phyloP scores from a whole-genome alignment of 352 stramenopile genomes.

The Phytophthora fragariae region DNA sequence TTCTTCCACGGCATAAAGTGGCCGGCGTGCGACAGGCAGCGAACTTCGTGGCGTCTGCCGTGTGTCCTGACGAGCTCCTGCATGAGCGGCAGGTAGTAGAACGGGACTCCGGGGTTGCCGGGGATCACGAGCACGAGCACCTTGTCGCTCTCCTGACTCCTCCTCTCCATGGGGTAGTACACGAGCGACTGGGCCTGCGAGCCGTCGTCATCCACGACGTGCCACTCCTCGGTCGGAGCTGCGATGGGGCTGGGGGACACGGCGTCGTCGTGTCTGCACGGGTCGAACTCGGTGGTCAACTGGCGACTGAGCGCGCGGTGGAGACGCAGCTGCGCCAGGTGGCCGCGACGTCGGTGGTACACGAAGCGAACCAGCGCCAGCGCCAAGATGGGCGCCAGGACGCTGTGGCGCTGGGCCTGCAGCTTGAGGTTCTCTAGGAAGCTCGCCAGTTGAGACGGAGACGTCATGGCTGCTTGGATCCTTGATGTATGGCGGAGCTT shows the following conservation, averaged over 20 bases:
- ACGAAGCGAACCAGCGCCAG: slow-evolving; percentile 56
- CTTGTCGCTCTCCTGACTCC: slow-evolving; percentile 26
- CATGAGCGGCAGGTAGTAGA: slow-evolving; percentile 78
- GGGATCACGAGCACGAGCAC: slow-evolving; percentile 69
- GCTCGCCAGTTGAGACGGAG: slow-evolving; percentile 20
- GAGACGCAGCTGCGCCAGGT: slow-evolving; percentile 50
- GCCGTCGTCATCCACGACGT: slow-evolving; percentile 51
- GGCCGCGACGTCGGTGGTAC: slow-evolving; percentile 52
- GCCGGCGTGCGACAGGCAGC: slow-evolving; percentile 62
- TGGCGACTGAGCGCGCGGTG: slow-evolving; percentile 45
- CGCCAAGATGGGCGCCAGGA: slow-evolving; percentile 46
- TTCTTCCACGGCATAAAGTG: slow-evolving; percentile 80
- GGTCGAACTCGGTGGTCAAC: slow-evolving; percentile 30
- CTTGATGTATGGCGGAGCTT: neutral
- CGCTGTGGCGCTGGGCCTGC: slow-evolving; percentile 23
- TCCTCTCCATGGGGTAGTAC: slow-evolving; percentile 40
- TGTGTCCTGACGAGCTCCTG: slow-evolving; percentile 50
- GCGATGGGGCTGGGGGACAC: neutral
- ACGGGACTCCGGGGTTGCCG: slow-evolving; percentile 69
- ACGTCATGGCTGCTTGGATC: neutral
- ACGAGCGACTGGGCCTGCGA: slow-evolving; percentile 55
- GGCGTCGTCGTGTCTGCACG: neutral
- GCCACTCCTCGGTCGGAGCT: slow-evolving; percentile 56
- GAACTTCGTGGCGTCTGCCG: slow-evolving; percentile 56
- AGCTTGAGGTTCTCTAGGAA: slow-evolving; percentile 42